A percentile compares a stretch with the other conserved stretches of the same genome.
phyloP scores from a whole-genome alignment of 495 filamentous ascomycete species.

The Polyplosphaeria fusca region DNA sequence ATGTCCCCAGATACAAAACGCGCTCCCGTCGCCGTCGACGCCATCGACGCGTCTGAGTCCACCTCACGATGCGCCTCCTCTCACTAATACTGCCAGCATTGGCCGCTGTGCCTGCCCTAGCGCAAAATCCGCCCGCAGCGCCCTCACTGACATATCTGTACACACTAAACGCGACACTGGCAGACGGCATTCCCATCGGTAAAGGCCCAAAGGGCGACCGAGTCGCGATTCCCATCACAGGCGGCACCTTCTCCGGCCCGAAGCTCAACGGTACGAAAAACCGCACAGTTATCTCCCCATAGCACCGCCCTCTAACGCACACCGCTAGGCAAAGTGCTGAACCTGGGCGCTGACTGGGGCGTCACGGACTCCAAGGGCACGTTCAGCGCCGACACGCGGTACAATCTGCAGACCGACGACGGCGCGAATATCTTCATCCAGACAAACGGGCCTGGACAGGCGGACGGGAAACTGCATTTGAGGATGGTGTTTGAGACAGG shows the following conservation, averaged over 20 bases:
- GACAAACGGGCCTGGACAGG: slow-evolving; percentile 16
- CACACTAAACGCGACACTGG: background rate
- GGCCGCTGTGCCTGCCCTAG: no score
- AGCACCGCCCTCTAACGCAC: background rate
- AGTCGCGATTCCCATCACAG: slow-evolving; percentile 1
- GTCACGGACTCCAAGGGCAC: background rate
- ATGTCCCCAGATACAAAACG: no score
- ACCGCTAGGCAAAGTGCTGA: background rate
- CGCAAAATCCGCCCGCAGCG: background rate
- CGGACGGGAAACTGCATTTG: slow-evolving; percentile 24
- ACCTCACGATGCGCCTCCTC: no score
- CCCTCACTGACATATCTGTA: background rate
- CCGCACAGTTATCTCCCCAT: background rate
- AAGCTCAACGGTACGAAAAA: background rate
- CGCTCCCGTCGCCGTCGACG: no score
- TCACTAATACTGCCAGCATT: no score
- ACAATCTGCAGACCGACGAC: slow-evolving; percentile 2
- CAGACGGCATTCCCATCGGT: background rate
- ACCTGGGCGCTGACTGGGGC: slow-evolving; percentile 1
- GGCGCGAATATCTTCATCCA: slow-evolving; percentile 16
- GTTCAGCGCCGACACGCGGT: background rate
- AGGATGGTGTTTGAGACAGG: slow-evolving; percentile 27
- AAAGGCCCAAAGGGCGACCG: background rate
- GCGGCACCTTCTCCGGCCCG: slow-evolving; percentile 1
- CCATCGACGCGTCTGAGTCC: no score